Base-by-base conservation (phyloP, 176 grass and related monocot species). In the Oryza meridionalis region DNA sequence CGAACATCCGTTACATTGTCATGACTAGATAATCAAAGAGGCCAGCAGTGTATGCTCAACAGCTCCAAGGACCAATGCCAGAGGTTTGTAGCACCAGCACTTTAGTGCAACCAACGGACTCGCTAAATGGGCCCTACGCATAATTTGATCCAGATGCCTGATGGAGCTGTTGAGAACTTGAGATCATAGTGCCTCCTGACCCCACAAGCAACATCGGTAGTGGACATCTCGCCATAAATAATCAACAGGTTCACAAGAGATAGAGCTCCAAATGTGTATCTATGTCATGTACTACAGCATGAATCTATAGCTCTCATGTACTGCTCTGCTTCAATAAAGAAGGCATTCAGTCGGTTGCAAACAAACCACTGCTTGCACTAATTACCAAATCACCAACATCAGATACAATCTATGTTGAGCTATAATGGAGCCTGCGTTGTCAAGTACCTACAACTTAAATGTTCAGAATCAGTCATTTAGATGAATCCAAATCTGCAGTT, bases 71-170 rank as follows among this genome's bases (percentile, higher is more conserved):
- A 74, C 67, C 72, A 75, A 31, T 81, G 40, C 59, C 35, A 92
- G 38, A 65, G 17, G 25, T 82, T 84, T 66, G 37, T 90, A 8
- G 61, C 55, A 59, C 46, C 77, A 47, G 66, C 26, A 3, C 55
- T 86, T 6, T 90, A 69, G 87, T 88, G 78, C 69, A 73, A 59
- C 47, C 84, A 89, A 55, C 82, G 86, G 81, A 85, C 19, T 58
- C 7, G 21, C 77, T 85, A 13, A 2, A 76, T 72, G 10, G 55
- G 50, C 12, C 86, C 83, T 37, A 69, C 69, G 77, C 79, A 77
- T 40, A 88, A 69, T 69, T 77, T 77, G 70, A 67, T 63, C 43
- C 79, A 72, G 42, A 78, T 88, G 80, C 67, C 90, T 16, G 82
- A 91, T 82, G 86, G 82, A 86, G 85, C 35, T 40, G 67, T 71